Evolutionary conservation across 805 yeast species (phyloP).

Genomic region (Hanseniaspora lindneri): DNA sequence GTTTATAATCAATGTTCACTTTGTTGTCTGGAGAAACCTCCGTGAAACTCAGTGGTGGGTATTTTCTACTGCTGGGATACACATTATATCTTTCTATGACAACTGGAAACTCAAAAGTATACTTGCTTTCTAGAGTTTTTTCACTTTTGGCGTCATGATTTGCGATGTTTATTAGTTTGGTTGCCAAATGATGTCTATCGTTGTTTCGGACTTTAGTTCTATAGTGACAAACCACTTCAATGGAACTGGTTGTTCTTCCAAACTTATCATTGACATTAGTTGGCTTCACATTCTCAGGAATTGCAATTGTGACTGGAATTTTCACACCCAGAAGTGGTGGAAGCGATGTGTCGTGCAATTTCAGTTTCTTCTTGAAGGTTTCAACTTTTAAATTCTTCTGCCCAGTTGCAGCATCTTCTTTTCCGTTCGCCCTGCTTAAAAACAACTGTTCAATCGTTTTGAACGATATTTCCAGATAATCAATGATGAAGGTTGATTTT

Average conservation of each 20-base stretch:
- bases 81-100: constrained; percentile 46
- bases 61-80: constrained; percentile 45
- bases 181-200: background rate
- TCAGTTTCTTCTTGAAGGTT: constrained; percentile 21
- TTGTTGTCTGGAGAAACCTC: constrained; percentile 39
- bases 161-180: constrained; percentile 1
- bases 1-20: constrained; percentile 35
- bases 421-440: constrained; percentile 20
- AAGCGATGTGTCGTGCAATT: constrained; percentile 26
- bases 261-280: constrained; percentile 40
- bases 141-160: constrained; percentile 28
- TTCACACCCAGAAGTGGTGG: constrained; percentile 40
- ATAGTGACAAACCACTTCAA: constrained; percentile 24
- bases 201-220: constrained; percentile 2
- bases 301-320: constrained; percentile 45
- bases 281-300: constrained; percentile 42
- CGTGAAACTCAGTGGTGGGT: constrained; percentile 38
- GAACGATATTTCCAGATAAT: constrained; percentile 39
- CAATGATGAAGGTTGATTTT: constrained; percentile 35
- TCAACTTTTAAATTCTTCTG: constrained; percentile 16
- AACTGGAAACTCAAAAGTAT: constrained; percentile 34
- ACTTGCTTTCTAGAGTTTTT: constrained; percentile 20
- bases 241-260: constrained; percentile 37
- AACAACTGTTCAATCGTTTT: constrained; percentile 40
- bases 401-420: constrained; percentile 17